These are phyloP conservation scores for Boletus fagicola DNA, from an alignment of 768 basidiomycete genomes.

Conservation along the genomic window DNA sequence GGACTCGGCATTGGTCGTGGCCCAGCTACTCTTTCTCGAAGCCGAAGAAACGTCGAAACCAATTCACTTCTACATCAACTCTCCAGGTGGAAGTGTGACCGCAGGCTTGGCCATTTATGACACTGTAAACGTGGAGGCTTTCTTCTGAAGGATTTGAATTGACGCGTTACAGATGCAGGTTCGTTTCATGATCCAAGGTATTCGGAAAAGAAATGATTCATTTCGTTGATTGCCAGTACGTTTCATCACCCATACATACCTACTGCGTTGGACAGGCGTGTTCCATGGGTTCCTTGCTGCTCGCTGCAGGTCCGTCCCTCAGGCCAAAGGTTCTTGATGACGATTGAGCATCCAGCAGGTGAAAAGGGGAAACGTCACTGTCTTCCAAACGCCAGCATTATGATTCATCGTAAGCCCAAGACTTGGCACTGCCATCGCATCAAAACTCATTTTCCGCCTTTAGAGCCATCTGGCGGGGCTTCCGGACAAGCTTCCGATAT, in stretches of 20 bases:
- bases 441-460: conserved; percentile 10
- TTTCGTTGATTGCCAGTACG: conserved; percentile 56
- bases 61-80: conserved; percentile 96
- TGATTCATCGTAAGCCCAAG: conserved; percentile 86
- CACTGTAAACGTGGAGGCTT: conserved; percentile 58
- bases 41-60: conserved; percentile 93
- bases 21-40: conserved; percentile 93
- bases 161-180: conserved; percentile 66
- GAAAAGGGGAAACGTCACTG: conserved; percentile 90
- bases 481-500: conserved; percentile 96
- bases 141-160: conserved; percentile 11
- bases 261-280: conserved; percentile 95
- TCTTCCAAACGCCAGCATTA: conserved; percentile 91
- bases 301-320: conserved; percentile 64
- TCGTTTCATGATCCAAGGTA: conserved; percentile 17
- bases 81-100: conserved; percentile 93
- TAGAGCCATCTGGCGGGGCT: conserved; percentile 96
- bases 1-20: conserved; percentile 85
- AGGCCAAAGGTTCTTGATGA: conserved; percentile 8
- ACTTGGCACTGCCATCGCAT: neutral
- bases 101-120: conserved; percentile 97
- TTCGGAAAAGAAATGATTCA: conserved; percentile 23
- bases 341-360: conserved; percentile 38
- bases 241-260: conserved; percentile 92
- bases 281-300: conserved; percentile 92